Conservation (phyloP, 169 alveolate genomes). For the Pseudocohnilembus persalinus region DNA sequence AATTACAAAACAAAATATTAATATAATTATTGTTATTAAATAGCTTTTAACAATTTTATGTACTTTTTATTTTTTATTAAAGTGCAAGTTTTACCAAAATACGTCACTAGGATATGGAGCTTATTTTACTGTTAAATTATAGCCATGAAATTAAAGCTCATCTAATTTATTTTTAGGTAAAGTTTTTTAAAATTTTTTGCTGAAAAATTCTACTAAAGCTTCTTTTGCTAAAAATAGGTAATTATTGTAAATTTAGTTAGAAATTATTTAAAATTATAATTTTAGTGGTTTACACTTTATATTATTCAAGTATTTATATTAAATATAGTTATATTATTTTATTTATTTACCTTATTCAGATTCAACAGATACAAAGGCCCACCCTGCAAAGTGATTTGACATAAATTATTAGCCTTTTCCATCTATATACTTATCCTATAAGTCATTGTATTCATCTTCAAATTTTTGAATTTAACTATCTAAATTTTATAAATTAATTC, state of each 20-base stretch:
- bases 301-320: too few relatives aligned
- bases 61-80: slow-evolving; percentile 15
- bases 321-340: too few relatives aligned
- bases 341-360: background rate
- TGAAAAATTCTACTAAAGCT: too few relatives aligned
- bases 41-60: slow-evolving; percentile 20
- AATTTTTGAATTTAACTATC: background rate
- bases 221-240: background rate
- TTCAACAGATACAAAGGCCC: background rate
- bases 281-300: too few relatives aligned
- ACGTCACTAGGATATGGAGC: slow-evolving; percentile 52
- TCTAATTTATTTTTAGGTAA: too few relatives aligned
- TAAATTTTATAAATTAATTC: too few relatives aligned
- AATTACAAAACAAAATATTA: background rate
- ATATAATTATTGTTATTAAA: background rate
- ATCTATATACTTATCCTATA: too few relatives aligned
- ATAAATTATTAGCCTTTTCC: background rate
- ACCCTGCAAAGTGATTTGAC: background rate
- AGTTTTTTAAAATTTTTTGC: background rate
- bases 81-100: slow-evolving; percentile 40
- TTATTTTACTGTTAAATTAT: background rate
- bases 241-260: too few relatives aligned
- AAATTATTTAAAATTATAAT: too few relatives aligned
- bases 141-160: background rate
- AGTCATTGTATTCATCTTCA: background rate